These are phyloP conservation scores for Funneliformis caledonium DNA, from an alignment of 371 early-diverging fungal genomes.

Conservation along the genomic window DNA sequence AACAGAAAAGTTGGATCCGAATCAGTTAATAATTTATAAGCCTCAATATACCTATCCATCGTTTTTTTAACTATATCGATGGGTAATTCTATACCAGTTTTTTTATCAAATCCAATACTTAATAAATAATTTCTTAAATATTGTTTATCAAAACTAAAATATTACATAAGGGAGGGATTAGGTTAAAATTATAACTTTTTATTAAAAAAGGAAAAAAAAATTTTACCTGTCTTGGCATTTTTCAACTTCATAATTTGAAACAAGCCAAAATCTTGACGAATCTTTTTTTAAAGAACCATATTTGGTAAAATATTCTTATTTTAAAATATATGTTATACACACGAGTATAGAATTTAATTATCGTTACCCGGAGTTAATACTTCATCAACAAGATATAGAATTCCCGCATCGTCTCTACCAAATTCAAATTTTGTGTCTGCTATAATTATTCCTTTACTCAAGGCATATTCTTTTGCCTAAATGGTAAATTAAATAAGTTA, in stretches of 20 bases:
- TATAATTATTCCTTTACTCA: slow-evolving; percentile 89
- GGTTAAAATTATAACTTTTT: background rate
- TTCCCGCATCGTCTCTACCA: slow-evolving; percentile 86
- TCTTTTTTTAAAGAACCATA: slow-evolving; percentile 55
- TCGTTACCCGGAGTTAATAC: slow-evolving; percentile 91
- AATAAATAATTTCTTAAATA: slow-evolving; percentile 92
- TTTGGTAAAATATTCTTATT: background rate
- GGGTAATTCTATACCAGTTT: slow-evolving; percentile 82
- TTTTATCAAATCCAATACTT: slow-evolving; percentile 89
- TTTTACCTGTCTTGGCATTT: slow-evolving; percentile 80
- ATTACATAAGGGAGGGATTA: background rate
- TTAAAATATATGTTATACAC: background rate
- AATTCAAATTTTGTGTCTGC: slow-evolving; percentile 99
- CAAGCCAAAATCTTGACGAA: slow-evolving; percentile 97
- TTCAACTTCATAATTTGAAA: slow-evolving; percentile 78
- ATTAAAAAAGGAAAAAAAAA: background rate
- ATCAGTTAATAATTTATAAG: slow-evolving; percentile 84
- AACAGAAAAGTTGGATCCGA: slow-evolving; percentile 64
- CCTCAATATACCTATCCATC: slow-evolving; percentile 87
- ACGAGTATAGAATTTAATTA: background rate
- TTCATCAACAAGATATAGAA: slow-evolving; percentile 89
- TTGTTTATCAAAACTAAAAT: slow-evolving; percentile 91
- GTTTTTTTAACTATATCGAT: slow-evolving; percentile 84
- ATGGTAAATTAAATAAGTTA: background rate
- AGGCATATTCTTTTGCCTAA: slow-evolving; percentile 83